Conservation (phyloP, 2,329 filamentous ascomycete species). For the Trichoderma arundinaceum region DNA sequence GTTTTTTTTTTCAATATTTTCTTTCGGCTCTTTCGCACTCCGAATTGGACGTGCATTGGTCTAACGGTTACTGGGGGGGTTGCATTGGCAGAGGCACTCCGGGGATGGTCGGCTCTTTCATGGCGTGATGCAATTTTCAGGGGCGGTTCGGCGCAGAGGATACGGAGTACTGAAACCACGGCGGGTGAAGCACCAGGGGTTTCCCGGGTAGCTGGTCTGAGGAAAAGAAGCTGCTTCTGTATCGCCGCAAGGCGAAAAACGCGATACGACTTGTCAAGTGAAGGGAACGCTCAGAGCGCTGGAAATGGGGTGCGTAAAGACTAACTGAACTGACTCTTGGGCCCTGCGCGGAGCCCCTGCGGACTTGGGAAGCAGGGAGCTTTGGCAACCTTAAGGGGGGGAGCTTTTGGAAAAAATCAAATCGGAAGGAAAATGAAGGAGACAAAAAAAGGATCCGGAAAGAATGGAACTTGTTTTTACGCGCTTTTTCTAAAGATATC, state of each 20-base stretch:
- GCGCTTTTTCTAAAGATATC: constrained; percentile 13
- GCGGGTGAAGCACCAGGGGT: constrained; percentile 30
- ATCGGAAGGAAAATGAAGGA: constrained; percentile 18
- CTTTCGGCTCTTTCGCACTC: constrained; percentile 29
- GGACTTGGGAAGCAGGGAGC: neutral
- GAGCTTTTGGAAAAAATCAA: neutral
- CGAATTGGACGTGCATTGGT: constrained; percentile 21
- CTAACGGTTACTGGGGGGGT: constrained; percentile 28
- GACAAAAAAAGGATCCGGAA: constrained; percentile 20
- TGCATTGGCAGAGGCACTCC: constrained; percentile 31
- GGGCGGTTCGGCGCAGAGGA: constrained; percentile 33
- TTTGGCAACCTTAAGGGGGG: neutral
- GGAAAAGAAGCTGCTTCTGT: constrained; percentile 33
- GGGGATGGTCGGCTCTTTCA: constrained; percentile 32
- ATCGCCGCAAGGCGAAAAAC: constrained; percentile 32
- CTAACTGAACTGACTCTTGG: constrained; percentile 12
- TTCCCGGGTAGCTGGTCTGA: constrained; percentile 30
- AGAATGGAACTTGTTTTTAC: constrained; percentile 11
- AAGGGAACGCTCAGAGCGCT: constrained; percentile 27
- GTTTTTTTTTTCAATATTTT: constrained; percentile 15
- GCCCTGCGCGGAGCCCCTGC: neutral
- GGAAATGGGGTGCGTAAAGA: constrained; percentile 15
- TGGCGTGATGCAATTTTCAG: constrained; percentile 33
- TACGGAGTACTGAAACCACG: constrained; percentile 33
- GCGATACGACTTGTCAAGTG: constrained; percentile 30